Evolutionary conservation across 768 basidiomycete genomes (phyloP), one percentile per base, ranked within the genome.

Genomic region (Tylopilus plumbeoviolaceoides): DNA sequence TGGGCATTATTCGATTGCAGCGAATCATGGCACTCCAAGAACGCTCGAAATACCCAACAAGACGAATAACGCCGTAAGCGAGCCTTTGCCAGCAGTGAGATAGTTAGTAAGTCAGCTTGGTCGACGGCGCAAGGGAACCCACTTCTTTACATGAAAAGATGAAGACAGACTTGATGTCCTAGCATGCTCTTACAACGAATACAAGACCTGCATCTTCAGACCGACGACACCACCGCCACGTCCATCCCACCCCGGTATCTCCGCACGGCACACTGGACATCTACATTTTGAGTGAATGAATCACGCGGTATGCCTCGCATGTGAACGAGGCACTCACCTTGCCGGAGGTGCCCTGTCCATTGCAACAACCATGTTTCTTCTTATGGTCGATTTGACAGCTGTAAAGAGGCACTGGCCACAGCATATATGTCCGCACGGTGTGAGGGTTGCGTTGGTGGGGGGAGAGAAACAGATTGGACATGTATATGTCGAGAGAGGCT

Each of bases 381-480:
- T 72, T 49, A 83, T 66, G 11, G 82, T 79, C 2, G 83, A 78
- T 60, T 83, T 83, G 39, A 90, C 78, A 0, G 89, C 84, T 3
- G 79, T 81, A 55, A 89, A 90, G 5, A 91, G 76, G 67, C 89
- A 91, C 6, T 77, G 71, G 1, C 87, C 89, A 58, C 89, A 91
- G 56, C 84, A 82, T 36, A 91, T 76, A 57, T 91, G 89, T 0
- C 89, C 89, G 58, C 89, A 91, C 0, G 86, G 87, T 0, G 88
- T 89, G 44, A 91, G 65, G 1, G 87, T 86, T 5, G 89, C 85
- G 54, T 87, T 83, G 1, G 81, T 81, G 1, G 89, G 88, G 0
- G 85, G 78, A 38, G 75, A 83, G 73, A 89, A 89, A 63, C 89
- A 91, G 55, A 91, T 85, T 10, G 89, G 89, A 62, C 89, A 90